Evolutionary conservation across 1,139 yeast species (phyloP), one percentile per base, ranked within the genome.

Genomic region (Candida dubliniensis): DNA sequence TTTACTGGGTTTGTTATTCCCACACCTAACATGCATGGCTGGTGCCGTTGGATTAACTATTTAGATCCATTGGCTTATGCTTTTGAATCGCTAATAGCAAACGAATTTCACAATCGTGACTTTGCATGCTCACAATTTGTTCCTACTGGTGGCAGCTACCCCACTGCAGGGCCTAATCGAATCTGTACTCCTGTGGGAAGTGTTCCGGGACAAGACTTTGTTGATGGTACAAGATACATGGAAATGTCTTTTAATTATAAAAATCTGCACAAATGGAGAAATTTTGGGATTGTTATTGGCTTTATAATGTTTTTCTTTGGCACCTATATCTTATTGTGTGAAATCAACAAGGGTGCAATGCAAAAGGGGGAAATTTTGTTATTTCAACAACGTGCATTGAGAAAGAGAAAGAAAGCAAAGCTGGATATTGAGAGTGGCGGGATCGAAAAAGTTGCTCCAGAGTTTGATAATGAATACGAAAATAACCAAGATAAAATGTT

Each of bases 281-380:
- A 88, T 58, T 78, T 81, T 52, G 96, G 96, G 59, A 83, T 89
- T 53, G 66, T 76, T 35, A 45, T 82, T 49, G 87, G 72, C 0
- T 86, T 75, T 56, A 63, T 67, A 27, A 39, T 80, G 18, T 74
- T 82, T 61, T 83, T 85, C 64, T 65, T 83, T 42, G 54, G 55
- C 37, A 69, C 79, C 13, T 84, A 84, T 58, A 62, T 87, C 55
- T 38, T 71, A 5, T 73, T 82, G 49, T 78, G 82, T 48, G 91
- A 84, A 66, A 65, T 67, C 49, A 84, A 84, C 57, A 85, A 82
- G 56, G 89, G 90, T 62, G 81, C 88, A 18, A 79, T 82, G 68
- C 90, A 87, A 61, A 85, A 82, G 69, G 96, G 96, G 69, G 96
- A 88, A 67, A 77, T 87, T 43, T 71, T 85, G 45, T 76, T 87